Base-by-base conservation (phyloP, 208 protist genomes). In the Phytomonas francai region DNA sequence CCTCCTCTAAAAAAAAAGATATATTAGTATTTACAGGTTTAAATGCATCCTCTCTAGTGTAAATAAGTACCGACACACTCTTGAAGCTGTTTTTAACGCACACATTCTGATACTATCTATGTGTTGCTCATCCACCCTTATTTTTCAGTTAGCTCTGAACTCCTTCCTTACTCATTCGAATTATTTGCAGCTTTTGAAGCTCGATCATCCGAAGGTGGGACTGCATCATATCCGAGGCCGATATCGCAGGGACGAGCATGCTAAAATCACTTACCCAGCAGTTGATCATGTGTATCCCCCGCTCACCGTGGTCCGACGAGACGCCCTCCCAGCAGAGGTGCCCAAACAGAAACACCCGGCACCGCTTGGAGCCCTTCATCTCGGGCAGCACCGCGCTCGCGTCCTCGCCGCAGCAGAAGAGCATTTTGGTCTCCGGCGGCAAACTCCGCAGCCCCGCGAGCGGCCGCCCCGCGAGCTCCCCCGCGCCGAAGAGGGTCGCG, bases 351-450 rank as follows among this genome's bases (percentile, higher is more conserved):
- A 69, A 71, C n/a, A 65, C 60, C 65, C 63, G 72, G 12, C 63
- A 69, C 14, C 81, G 71, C 28, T 72, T 27, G 61, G 72, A 80
- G 4, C 74, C 54, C 61, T 59, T 31, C 8, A 69, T 29, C 16
- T 70, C 67, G 16, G 77, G 77, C 16, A 87, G 32, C 42, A 80
- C 72, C 9, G 60, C 69, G 25, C 67, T 51, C 36, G 74, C 77
- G 61, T 87, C 78, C 75, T 81, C 78, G 25, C 51, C 72, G 36
- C 63, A 69, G 8, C 69, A 63, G 0, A 83, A 29, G 51, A 78
- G 73, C 57, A 87, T 67, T 58, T 57, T 63, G 0, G 68, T 69
- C 42, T 66, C 25, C 2, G 9, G 11, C 5, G 70, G 63, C 3
- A 78, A 61, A 45, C 63, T 27, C n/a, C 27, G 31, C 7, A 74